Conservation (phyloP, 257 asterid species). For the Salvia hispanica region DNA sequence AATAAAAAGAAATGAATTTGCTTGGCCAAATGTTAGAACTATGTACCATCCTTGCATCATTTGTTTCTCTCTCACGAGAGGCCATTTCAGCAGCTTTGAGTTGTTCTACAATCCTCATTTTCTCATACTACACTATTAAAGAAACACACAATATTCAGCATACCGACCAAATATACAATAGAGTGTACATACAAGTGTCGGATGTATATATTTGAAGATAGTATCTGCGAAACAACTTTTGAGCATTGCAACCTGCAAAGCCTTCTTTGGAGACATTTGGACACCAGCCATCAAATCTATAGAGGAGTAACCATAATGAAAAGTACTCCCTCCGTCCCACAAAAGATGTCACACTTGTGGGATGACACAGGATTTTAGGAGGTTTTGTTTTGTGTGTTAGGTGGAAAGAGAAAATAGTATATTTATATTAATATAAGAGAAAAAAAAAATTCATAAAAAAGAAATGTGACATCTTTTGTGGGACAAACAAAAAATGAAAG, state of each 20-base stretch:
- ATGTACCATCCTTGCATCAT: conserved; percentile 60
- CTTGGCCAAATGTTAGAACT: neutral
- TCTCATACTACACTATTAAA: conserved; percentile 46
- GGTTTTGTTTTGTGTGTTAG: no score
- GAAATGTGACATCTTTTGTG: no score
- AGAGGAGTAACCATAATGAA: neutral
- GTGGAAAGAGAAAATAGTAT: no score
- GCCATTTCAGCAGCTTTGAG: conserved; percentile 65
- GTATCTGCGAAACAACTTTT: conserved; percentile 38
- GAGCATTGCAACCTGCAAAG: conserved; percentile 75
- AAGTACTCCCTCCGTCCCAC: no score
- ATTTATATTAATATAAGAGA: no score
- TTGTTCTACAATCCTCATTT: conserved; percentile 59
- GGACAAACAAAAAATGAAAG: no score
- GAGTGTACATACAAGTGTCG: conserved; percentile 34
- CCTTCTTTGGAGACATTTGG: conserved; percentile 63
- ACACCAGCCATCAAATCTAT: conserved; percentile 44
- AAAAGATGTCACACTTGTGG: no score
- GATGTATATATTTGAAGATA: neutral
- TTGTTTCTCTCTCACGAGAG: conserved; percentile 53
- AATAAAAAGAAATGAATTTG: no score
- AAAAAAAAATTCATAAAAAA: no score
- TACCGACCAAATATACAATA: neutral
- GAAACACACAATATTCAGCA: neutral
- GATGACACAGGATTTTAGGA: no score